A percentile compares a stretch with the other conserved stretches of the same genome.
Conservation (phyloP, 2,329 filamentous ascomycete species). For the Colletotrichum sp. region DNA sequence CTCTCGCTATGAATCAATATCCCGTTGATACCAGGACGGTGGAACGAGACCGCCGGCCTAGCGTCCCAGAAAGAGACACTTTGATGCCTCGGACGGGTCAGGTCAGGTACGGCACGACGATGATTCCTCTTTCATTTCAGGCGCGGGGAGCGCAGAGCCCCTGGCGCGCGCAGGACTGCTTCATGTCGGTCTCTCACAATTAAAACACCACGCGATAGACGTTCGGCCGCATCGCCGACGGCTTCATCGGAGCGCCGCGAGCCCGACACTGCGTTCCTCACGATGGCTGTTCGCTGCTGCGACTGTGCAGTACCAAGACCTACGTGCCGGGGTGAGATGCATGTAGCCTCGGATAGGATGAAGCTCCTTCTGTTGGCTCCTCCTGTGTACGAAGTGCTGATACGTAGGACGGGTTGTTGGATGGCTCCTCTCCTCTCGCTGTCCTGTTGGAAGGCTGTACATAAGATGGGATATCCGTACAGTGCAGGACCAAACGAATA, state of each 20-base stretch:
- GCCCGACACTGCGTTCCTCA: neutral
- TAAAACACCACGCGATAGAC: neutral
- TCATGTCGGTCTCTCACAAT: neutral
- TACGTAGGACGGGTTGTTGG: neutral
- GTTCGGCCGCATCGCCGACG: neutral
- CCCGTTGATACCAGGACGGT: neutral
- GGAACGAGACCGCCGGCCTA: conserved; percentile 3
- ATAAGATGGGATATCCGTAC: neutral
- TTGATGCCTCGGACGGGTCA: neutral
- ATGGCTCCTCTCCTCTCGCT: neutral
- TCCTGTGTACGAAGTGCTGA: neutral
- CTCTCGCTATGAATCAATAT: neutral
- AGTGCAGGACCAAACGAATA: neutral
- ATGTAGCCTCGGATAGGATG: neutral
- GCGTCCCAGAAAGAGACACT: conserved; percentile 1
- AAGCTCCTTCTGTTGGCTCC: neutral
- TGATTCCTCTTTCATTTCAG: neutral
- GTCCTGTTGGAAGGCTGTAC: neutral
- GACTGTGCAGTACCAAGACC: neutral
- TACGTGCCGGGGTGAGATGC: neutral
- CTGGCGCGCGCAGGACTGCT: neutral
- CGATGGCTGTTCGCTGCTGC: neutral
- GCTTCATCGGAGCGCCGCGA: neutral
- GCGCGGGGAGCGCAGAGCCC: neutral
- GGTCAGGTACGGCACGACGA: neutral